Percentiles rank a stretch among this genome's conserved stretches.
phyloP scores from a whole-genome alignment of 2,329 filamentous ascomycete species.

The Aspergillus sergii region DNA sequence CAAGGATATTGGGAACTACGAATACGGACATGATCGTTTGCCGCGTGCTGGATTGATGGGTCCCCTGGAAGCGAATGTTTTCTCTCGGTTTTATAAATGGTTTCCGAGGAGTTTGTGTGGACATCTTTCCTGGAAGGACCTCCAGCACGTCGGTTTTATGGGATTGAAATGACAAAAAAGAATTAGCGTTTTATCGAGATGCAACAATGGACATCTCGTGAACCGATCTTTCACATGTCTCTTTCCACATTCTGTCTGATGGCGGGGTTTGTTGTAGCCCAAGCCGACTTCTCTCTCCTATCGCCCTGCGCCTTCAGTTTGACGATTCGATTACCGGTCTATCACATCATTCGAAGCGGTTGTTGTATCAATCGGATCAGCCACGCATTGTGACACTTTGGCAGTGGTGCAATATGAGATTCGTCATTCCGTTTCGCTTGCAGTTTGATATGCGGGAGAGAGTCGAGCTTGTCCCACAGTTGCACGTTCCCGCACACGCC shows the following conservation, averaged over 20 bases:
- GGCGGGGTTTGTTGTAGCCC: background rate
- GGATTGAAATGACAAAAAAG: slow-evolving; percentile 1
- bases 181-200: background rate
- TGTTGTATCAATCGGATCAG: background rate
- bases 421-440: background rate
- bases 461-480: slow-evolving; percentile 2
- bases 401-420: background rate
- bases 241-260: background rate
- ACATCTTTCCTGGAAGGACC: background rate
- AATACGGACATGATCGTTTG: slow-evolving; percentile 2
- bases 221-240: background rate
- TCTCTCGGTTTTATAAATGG: background rate
- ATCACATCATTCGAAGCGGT: too few species aligned
- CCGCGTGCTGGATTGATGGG: background rate
- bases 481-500: background rate
- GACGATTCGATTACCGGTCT: background rate
- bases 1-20: background rate
- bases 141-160: slow-evolving; percentile 3
- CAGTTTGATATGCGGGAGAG: background rate
- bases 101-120: background rate
- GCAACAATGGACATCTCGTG: background rate
- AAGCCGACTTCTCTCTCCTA: background rate
- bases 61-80: background rate
- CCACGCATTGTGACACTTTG: background rate
- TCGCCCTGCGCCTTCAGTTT: background rate